Percentiles rank a stretch among this genome's conserved stretches.
Evolutionary conservation across 2,329 filamentous ascomycete species (phyloP).

Genomic region (Mycogone perniciosa): DNA sequence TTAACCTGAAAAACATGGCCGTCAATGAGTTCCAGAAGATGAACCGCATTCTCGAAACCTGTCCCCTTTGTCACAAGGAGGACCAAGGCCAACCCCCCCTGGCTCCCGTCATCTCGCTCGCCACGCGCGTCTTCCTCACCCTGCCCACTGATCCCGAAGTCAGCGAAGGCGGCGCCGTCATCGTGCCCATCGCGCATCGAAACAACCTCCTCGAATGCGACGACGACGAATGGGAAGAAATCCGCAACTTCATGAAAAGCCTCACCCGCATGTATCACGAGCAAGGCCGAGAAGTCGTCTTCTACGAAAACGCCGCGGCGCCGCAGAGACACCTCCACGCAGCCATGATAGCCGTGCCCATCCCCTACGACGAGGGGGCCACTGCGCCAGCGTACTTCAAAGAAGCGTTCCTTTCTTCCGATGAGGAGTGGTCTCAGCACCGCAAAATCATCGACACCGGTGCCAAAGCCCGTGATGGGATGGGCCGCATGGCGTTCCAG

Average conservation of each 20-base stretch:
- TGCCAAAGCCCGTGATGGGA: slow-evolving; percentile 51
- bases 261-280: slow-evolving; percentile 92
- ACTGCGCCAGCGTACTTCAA: slow-evolving; percentile 91
- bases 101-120: slow-evolving; percentile 81
- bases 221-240: slow-evolving; percentile 98
- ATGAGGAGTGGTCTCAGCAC: slow-evolving; percentile 95
- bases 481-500: slow-evolving; percentile 78
- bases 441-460: slow-evolving; percentile 88
- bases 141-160: slow-evolving; percentile 86
- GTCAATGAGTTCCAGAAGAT: slow-evolving; percentile 86
- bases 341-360: slow-evolving; percentile 75
- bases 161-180: slow-evolving; percentile 73
- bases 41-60: slow-evolving; percentile 77
- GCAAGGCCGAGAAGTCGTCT: slow-evolving; percentile 84
- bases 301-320: slow-evolving; percentile 92
- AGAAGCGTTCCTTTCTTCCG: slow-evolving; percentile 81
- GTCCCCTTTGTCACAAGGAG: slow-evolving; percentile 88
- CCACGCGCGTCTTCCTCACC: slow-evolving; percentile 79
- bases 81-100: slow-evolving; percentile 66
- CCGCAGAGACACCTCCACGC: slow-evolving; percentile 77
- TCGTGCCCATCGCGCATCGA: slow-evolving; percentile 82
- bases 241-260: slow-evolving; percentile 98
- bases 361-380: slow-evolving; percentile 86
- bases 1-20: slow-evolving; percentile 80
- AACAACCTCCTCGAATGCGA: slow-evolving; percentile 94